Evolutionary conservation across 768 basidiomycete species (phyloP), one percentile per base, ranked within the genome.

Genomic region (Cystobasidium ongulense): DNA sequence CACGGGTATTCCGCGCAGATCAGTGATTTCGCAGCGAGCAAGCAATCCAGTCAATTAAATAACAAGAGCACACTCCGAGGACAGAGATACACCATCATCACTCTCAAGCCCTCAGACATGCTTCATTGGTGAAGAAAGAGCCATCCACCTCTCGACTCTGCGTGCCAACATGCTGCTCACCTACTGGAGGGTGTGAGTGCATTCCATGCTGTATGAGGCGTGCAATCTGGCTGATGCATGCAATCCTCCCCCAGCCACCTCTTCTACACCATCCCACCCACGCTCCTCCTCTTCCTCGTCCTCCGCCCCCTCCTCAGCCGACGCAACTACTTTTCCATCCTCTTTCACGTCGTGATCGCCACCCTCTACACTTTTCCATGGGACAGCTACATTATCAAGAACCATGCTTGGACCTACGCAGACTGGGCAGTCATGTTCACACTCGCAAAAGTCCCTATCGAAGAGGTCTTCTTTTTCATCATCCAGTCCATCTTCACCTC

Each of bases 121-220:
- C 46, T 8, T 3, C 21, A 50, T 21, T 50, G 21, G 10, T 50
- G 46, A 50, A 17, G n/a, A n/a, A 4, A 11, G n/a, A 50, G 46
- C n/a, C 8, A 21, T 18, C 39, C 39, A 21, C 46, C 15, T 21
- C 46, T 11, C n/a, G n/a, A 11, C 46, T 50, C n/a, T n/a, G n/a
- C n/a, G n/a, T n/a, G n/a, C n/a, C n/a, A n/a, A n/a, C n/a, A 71
- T 71, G 68, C 33, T 71, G 52, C 68, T 71, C 53, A 71, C 68
- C 23, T 71, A 71, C 68, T 71, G 68, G 68, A 54, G 54, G 68
- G 54, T 71, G 68, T 71, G 54, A 59, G 68, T 71, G 23, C 7
- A n/a, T 7, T 13, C 54, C 7, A n/a, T 25, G 54, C 23, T 33
- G 15, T 15, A 50, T 15, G 46, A 15, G 15, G 23, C 23, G 46